These are phyloP conservation scores for Yamadazyma diddensiae DNA, from an alignment of 1,139 yeast genomes.

Conservation along the genomic window DNA sequence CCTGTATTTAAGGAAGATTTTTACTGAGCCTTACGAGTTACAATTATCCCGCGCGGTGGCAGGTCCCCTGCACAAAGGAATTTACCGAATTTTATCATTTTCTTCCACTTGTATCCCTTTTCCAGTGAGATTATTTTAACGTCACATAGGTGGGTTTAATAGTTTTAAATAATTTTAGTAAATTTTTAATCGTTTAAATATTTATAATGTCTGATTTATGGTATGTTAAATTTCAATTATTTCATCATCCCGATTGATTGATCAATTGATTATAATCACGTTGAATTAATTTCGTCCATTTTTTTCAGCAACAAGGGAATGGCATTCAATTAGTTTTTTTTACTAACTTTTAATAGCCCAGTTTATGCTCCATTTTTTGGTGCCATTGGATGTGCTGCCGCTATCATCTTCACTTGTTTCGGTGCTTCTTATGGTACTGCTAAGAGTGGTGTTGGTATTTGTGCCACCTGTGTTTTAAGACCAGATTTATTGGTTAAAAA, in stretches of 20 bases:
- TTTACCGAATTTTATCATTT: conserved; percentile 13
- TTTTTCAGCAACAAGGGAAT: background rate
- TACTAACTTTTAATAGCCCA: conserved; percentile 43
- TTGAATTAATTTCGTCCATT: background rate
- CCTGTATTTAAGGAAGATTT: conserved; percentile 4
- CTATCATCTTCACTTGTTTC: conserved; percentile 96
- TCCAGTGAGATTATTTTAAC: conserved; percentile 4
- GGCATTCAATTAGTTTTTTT: background rate
- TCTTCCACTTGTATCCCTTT: conserved; percentile 12
- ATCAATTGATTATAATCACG: background rate
- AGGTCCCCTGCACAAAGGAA: conserved; percentile 10
- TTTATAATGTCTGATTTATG: conserved; percentile 52
- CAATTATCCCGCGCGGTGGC: conserved; percentile 4
- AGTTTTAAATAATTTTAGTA: background rate
- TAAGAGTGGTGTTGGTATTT: conserved; percentile 98
- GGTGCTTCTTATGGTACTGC: conserved; percentile 99
- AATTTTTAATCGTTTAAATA: conserved; percentile 1
- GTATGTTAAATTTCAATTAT: conserved; percentile 31
- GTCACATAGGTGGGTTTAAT: conserved; percentile 2
- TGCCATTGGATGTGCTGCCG: conserved; percentile 98
- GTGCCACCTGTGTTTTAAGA: conserved; percentile 96
- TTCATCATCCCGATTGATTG: conserved; percentile 1
- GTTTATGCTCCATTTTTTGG: conserved; percentile 93
- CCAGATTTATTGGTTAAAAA: conserved; percentile 90
- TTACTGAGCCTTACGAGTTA: conserved; percentile 6